These are phyloP conservation scores for Medicago lupulina DNA, from an alignment of 306 rosid species.

Conservation along the genomic window DNA sequence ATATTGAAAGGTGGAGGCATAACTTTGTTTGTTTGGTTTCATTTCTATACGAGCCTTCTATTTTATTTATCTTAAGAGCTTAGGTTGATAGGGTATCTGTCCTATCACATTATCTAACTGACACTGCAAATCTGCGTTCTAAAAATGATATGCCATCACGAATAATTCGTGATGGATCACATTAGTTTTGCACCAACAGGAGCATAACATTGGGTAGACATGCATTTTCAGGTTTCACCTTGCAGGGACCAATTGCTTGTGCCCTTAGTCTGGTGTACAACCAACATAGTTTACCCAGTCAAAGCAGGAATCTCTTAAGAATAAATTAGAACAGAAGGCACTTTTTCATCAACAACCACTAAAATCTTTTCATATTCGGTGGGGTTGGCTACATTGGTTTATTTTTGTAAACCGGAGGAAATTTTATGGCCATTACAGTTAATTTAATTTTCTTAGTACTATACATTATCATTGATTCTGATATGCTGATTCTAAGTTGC, in stretches of 20 bases:
- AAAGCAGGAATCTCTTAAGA: conserved; percentile 3
- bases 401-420: conserved; percentile 1
- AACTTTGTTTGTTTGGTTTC: conserved; percentile 4
- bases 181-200: background rate
- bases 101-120: conserved; percentile 8
- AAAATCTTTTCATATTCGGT: background rate
- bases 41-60: background rate
- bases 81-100: conserved; percentile 6
- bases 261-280: background rate
- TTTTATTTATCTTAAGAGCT: conserved; percentile 10
- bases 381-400: background rate
- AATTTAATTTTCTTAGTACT: conserved; percentile 1
- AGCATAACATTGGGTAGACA: conserved; percentile 31
- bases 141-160: conserved; percentile 14
- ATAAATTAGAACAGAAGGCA: conserved; percentile 7
- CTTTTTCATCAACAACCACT: background rate
- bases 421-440: conserved; percentile 14
- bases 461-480: background rate
- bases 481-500: conserved; percentile 30
- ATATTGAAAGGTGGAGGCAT: background rate
- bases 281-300: background rate
- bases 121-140: background rate
- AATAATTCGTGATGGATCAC: background rate
- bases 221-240: conserved; percentile 22
- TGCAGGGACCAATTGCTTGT: conserved; percentile 13